Evolutionary conservation across 2,329 filamentous ascomycete genomes (phyloP).

Genomic region (Talaromyces sp.): DNA sequence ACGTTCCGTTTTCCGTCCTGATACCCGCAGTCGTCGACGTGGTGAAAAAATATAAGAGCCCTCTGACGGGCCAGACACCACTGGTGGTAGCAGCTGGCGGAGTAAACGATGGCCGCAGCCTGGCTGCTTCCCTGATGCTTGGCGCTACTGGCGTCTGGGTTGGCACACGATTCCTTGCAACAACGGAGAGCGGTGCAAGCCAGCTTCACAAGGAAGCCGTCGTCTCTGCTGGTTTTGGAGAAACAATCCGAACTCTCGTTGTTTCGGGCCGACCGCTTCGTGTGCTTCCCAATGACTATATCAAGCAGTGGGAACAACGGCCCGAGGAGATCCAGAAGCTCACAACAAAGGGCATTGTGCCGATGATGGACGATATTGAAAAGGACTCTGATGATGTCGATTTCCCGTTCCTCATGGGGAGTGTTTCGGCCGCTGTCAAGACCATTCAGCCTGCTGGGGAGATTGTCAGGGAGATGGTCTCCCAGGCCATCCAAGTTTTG

Average conservation of each 20-base stretch:
- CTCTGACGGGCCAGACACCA: conserved; percentile 64
- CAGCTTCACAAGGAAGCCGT: conserved; percentile 80
- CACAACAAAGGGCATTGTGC: conserved; percentile 72
- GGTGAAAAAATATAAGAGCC: conserved; percentile 65
- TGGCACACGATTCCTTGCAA: conserved; percentile 85
- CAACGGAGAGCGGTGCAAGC: conserved; percentile 73
- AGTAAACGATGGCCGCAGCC: conserved; percentile 72
- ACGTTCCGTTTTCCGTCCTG: conserved; percentile 79
- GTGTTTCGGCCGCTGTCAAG: conserved; percentile 75
- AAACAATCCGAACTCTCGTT: conserved; percentile 78
- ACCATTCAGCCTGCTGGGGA: conserved; percentile 74
- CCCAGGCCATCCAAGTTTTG: conserved; percentile 66
- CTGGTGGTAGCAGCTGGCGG: conserved; percentile 88
- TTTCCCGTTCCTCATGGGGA: conserved; percentile 86
- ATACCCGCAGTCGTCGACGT: conserved; percentile 85
- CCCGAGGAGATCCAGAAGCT: conserved; percentile 71
- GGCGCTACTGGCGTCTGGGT: conserved; percentile 91
- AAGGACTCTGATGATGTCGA: conserved; percentile 80
- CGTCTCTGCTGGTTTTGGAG: conserved; percentile 71
- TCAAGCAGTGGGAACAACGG: conserved; percentile 72
- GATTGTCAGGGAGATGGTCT: conserved; percentile 90
- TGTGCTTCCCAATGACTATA: conserved; percentile 77
- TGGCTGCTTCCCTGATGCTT: conserved; percentile 80
- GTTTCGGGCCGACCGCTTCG: conserved; percentile 76
- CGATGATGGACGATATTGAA: conserved; percentile 77